phyloP scores from a whole-genome alignment of 176 grass and related monocot genomes.

The Aegilops speltoides region DNA sequence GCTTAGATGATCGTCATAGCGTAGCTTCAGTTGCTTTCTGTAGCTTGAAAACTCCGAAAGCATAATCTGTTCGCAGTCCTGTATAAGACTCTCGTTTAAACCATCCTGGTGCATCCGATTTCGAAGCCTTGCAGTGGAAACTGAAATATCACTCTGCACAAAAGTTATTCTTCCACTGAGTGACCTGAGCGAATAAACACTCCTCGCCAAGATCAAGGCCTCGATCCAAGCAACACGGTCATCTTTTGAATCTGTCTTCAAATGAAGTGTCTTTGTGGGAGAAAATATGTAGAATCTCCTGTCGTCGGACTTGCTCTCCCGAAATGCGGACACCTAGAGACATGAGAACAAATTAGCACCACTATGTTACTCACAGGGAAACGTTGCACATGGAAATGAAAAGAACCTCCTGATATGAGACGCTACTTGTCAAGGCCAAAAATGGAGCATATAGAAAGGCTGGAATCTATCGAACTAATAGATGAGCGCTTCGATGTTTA shows the following conservation, averaged over 20 bases:
- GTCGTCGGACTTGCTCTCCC: constrained; percentile 74
- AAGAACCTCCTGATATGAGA: neutral
- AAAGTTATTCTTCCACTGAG: constrained; percentile 53
- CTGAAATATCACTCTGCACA: constrained; percentile 46
- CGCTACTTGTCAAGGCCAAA: constrained; percentile 11
- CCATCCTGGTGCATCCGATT: constrained; percentile 56
- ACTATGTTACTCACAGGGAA: neutral
- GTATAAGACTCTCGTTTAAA: constrained; percentile 61
- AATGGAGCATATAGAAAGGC: constrained; percentile 16
- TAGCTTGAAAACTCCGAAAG: constrained; percentile 68
- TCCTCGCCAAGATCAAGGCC: constrained; percentile 60
- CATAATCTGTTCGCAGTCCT: constrained; percentile 73
- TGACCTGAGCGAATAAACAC: constrained; percentile 66
- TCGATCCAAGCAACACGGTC: constrained; percentile 72
- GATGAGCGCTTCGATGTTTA: neutral
- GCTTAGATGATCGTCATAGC: constrained; percentile 59
- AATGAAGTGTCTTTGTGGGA: constrained; percentile 67
- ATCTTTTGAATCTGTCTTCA: constrained; percentile 63
- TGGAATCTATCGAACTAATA: neutral
- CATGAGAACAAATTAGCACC: constrained; percentile 21
- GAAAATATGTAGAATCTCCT: constrained; percentile 91
- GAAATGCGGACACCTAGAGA: constrained; percentile 73
- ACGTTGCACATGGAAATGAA: constrained; percentile 13
- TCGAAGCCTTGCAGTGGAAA: constrained; percentile 65
- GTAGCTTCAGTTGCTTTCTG: constrained; percentile 48